These are phyloP conservation scores for Toxicodendron radicans DNA, from an alignment of 345 rosid species.

Conservation along the genomic window DNA sequence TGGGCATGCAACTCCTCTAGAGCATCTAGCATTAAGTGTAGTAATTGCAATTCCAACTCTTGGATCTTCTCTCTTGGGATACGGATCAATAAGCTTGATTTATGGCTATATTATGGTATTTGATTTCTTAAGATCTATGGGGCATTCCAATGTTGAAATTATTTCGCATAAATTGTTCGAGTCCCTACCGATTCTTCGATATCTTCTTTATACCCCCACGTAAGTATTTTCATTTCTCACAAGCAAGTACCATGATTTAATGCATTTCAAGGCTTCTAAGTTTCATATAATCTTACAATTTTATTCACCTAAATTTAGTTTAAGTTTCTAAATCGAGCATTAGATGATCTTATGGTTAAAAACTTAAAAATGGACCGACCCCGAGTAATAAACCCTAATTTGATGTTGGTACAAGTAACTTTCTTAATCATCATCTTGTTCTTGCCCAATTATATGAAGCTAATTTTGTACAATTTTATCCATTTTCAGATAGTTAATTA, in stretches of 20 bases:
- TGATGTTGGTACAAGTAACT: background rate
- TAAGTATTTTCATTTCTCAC: conserved; percentile 31
- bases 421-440: background rate
- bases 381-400: too few species aligned
- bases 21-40: conserved; percentile 49
- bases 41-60: conserved; percentile 70
- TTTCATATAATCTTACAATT: background rate
- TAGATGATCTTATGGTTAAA: too few species aligned
- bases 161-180: conserved; percentile 59
- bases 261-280: background rate
- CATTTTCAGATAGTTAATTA: background rate
- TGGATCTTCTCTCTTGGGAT: conserved; percentile 60
- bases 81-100: conserved; percentile 57
- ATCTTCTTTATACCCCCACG: conserved; percentile 88
- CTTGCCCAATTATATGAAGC: too few species aligned
- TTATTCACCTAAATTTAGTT: too few species aligned
- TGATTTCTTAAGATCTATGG: conserved; percentile 81
- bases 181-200: conserved; percentile 60
- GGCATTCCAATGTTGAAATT: conserved; percentile 81
- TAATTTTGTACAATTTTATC: background rate
- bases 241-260: background rate
- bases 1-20: conserved; percentile 65
- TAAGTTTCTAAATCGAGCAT: background rate
- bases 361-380: background rate
- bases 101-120: conserved; percentile 61